These are phyloP conservation scores for Zygnema circumcarinatum DNA, from an alignment of 139 green algal species.

Conservation along the genomic window DNA sequence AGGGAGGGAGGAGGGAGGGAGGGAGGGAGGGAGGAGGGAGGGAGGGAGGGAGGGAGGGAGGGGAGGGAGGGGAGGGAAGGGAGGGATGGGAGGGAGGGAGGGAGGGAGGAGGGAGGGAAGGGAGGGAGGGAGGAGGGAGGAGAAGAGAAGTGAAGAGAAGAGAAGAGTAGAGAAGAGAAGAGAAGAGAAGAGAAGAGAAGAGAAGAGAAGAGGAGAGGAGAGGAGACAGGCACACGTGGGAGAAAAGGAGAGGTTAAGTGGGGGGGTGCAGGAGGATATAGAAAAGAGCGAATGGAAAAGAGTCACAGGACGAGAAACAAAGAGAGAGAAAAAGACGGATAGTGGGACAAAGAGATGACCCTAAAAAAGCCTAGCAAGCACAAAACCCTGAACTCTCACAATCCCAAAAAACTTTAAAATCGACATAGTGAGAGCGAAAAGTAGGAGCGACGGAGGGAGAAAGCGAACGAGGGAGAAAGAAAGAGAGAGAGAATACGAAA, in stretches of 20 bases:
- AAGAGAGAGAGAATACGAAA: no score
- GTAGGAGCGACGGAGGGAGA: no score
- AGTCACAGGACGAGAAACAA: no score
- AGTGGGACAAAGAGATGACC: no score
- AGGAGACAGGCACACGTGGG: no score
- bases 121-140: not conserved
- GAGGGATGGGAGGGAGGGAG: slow-evolving; percentile 69
- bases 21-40: not conserved
- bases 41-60: not conserved
- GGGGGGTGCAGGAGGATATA: not conserved
- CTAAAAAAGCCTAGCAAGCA: no score
- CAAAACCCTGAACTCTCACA: no score
- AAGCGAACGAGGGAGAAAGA: no score
- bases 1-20: not conserved
- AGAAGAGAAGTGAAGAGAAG: not conserved
- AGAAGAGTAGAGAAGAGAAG: not conserved
- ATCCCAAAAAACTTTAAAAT: no score
- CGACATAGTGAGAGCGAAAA: no score
- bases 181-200: slow-evolving; percentile 15
- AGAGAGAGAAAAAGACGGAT: slow-evolving; percentile 28
- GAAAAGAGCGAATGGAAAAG: not conserved
- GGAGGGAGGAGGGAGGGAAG: slow-evolving; percentile 42
- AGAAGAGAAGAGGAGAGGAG: not conserved
- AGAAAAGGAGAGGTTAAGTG: slow-evolving; percentile 4
- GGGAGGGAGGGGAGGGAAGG: not conserved